Percentiles rank a stretch among this genome's conserved stretches.
These are phyloP conservation scores for Galerina marginata DNA, from an alignment of 768 basidiomycete species.

Conservation along the genomic window DNA sequence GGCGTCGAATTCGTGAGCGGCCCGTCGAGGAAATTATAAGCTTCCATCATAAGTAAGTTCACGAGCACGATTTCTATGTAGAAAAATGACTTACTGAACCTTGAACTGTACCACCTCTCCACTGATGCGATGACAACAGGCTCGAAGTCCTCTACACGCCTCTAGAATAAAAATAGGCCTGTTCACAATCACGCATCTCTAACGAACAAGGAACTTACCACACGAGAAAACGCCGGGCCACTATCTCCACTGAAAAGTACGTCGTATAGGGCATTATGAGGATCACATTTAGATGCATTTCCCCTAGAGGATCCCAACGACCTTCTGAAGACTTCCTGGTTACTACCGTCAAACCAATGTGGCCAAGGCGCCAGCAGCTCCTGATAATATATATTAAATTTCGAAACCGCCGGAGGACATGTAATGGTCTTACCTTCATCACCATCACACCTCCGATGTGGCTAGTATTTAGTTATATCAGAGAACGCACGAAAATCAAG, in stretches of 20 bases:
- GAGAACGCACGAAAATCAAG: not conserved
- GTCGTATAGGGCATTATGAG: not conserved
- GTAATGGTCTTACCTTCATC: not conserved
- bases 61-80: not conserved
- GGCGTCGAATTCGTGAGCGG: not conserved
- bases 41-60: not conserved
- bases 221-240: not conserved
- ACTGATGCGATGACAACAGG: not conserved
- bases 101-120: not conserved
- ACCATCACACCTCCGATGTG: slow-evolving; percentile 2
- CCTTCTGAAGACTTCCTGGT: not conserved
- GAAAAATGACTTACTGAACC: not conserved
- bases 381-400: not conserved
- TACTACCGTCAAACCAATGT: not conserved
- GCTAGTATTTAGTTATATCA: not conserved
- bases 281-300: slow-evolving; percentile 3
- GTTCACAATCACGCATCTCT: not conserved
- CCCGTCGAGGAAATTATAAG: no score
- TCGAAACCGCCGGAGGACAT: not conserved
- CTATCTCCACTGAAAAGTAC: not conserved
- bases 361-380: slow-evolving; percentile 3
- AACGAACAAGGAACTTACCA: not conserved
- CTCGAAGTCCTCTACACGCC: not conserved
- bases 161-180: not conserved
- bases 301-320: not conserved